These are phyloP conservation scores for Saccharomycopsis phalli DNA, from an alignment of 1,139 yeast genomes.

Conservation along the genomic window DNA sequence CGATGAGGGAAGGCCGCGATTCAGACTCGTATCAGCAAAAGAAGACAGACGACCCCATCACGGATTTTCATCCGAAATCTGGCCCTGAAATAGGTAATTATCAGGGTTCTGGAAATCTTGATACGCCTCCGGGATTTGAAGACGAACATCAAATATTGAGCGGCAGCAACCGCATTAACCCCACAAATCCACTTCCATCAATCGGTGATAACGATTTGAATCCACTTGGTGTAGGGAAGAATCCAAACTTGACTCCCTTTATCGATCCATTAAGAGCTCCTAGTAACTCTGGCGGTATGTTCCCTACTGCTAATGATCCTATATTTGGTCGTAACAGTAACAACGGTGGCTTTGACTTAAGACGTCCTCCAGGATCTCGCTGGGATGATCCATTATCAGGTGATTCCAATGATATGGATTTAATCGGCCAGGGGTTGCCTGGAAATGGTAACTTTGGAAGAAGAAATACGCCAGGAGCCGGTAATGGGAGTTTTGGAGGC, in stretches of 20 bases:
- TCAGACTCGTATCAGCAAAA: too few relatives aligned
- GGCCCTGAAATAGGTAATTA: too few relatives aligned
- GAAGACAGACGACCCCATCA: too few relatives aligned
- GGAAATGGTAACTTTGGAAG: conserved; percentile 8
- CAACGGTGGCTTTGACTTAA: conserved; percentile 1
- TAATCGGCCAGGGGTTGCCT: conserved; percentile 18
- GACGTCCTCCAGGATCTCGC: conserved; percentile 18
- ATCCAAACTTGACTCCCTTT: conserved; percentile 15
- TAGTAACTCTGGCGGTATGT: conserved; percentile 15
- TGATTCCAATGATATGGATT: conserved; percentile 9
- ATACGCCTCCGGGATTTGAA: conserved; percentile 20
- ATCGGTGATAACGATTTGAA: conserved; percentile 15
- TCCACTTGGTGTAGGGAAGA: conserved; percentile 14
- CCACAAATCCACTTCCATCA: not conserved
- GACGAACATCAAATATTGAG: conserved; percentile 18
- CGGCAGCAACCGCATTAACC: conserved; percentile 1
- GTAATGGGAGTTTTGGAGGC: conserved; percentile 1
- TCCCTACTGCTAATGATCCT: conserved; percentile 17
- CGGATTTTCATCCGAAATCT: too few relatives aligned
- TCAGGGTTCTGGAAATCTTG: too few relatives aligned
- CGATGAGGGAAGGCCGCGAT: too few relatives aligned
- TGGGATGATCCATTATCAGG: conserved; percentile 20
- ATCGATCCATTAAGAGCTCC: conserved; percentile 15
- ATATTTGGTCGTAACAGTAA: conserved; percentile 8
- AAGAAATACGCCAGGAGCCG: not conserved